Evolutionary conservation across 129 eudicot species (phyloP).

Genomic region (Flaveria sonorensis): DNA sequence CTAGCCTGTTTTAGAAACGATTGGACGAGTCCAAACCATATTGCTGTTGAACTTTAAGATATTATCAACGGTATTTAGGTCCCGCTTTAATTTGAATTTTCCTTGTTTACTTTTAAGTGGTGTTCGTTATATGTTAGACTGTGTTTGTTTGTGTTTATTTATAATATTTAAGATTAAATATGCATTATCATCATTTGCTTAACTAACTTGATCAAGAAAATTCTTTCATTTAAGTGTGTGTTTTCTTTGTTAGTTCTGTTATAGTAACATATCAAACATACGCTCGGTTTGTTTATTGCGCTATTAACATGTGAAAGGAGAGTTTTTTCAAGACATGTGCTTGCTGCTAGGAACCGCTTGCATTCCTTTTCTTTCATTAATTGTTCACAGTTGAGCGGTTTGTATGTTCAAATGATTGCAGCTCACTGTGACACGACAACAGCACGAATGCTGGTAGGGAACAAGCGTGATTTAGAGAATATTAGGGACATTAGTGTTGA

Average conservation of each 20-base stretch:
- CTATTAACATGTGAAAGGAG: not conserved
- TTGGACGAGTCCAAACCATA: not conserved
- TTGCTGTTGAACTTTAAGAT: not conserved
- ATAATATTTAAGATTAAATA: too few species aligned
- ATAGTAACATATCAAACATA: not conserved
- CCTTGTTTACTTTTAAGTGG: too few species aligned
- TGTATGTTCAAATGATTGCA: conserved; percentile 30
- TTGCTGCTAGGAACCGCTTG: not conserved
- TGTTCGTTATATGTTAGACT: too few species aligned
- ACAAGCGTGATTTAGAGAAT: conserved; percentile 80
- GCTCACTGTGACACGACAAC: conserved; percentile 89
- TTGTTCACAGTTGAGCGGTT: not conserved
- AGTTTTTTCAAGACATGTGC: not conserved
- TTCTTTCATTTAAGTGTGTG: not conserved
- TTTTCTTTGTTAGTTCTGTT: not conserved
- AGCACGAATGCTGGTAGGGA: conserved; percentile 79
- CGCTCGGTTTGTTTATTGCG: not conserved
- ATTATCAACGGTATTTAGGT: too few species aligned
- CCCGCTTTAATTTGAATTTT: too few species aligned
- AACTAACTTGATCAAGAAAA: not conserved
- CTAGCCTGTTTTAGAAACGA: too few species aligned
- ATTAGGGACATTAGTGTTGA: conserved; percentile 76
- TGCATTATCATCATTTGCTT: too few species aligned
- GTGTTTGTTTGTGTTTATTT: not conserved
- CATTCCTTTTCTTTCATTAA: not conserved